Conservation (phyloP, 768 basidiomycete genomes). For the Xanthoconium stramineum region DNA sequence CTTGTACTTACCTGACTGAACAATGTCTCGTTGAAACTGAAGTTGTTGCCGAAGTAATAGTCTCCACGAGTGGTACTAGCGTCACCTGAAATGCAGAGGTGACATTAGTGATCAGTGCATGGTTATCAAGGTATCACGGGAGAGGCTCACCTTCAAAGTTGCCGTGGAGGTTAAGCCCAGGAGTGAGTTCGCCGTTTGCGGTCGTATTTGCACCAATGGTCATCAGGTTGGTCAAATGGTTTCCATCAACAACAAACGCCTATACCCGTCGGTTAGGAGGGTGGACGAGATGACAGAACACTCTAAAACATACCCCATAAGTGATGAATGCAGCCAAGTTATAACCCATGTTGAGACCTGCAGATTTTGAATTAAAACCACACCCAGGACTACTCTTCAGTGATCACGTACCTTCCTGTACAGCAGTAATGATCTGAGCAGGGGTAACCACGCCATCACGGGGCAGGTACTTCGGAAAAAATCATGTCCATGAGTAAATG, state of each 20-base stretch:
- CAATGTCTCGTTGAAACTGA: slow-evolving; percentile 25
- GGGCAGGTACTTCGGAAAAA: slow-evolving; percentile 14
- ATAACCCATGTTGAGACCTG: slow-evolving; percentile 27
- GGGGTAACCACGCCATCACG: slow-evolving; percentile 21
- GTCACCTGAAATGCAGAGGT: slow-evolving; percentile 13
- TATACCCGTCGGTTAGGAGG: slow-evolving; percentile 3
- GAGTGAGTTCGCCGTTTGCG: slow-evolving; percentile 5
- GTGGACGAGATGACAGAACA: neutral
- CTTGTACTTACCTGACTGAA: slow-evolving; percentile 14
- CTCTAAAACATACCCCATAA: slow-evolving; percentile 15
- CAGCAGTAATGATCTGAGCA: slow-evolving; percentile 22
- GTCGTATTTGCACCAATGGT: slow-evolving; percentile 24
- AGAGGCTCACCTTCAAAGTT: slow-evolving; percentile 21
- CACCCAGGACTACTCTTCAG: neutral
- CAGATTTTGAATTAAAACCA: neutral
- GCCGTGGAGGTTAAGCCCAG: slow-evolving; percentile 22
- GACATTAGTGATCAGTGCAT: neutral
- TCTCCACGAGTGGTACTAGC: slow-evolving; percentile 24
- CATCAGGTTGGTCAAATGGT: slow-evolving; percentile 29
- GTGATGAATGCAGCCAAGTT: slow-evolving; percentile 19
- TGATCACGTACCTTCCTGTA: slow-evolving; percentile 17
- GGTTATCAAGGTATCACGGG: neutral
- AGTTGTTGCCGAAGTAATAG: slow-evolving; percentile 27
- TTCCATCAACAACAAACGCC: slow-evolving; percentile 26
- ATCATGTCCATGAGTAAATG: neutral